Base-by-base conservation (phyloP, 169 alveolate species). In the Eimeria sp. region DNA sequence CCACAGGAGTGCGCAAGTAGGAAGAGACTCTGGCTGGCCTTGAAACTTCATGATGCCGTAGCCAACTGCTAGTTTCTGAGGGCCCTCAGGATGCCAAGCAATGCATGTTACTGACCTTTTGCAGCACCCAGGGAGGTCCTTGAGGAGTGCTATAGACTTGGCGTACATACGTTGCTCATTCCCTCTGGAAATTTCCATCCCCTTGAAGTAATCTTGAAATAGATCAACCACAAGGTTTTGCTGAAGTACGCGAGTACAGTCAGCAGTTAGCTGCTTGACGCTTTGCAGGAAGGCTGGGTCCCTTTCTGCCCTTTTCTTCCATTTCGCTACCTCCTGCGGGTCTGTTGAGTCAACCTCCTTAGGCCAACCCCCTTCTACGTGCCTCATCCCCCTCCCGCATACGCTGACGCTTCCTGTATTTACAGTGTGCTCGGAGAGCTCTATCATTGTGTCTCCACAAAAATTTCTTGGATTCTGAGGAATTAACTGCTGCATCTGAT, bases 351-450 rank as follows among this genome's bases (percentile, higher is more conserved):
- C 99, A 40, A 98, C 98, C 75, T 98, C 99, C 80, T 97, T 97
- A 5, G 99, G 99, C 99, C 99, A 99, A 43, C 99, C 99, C 90
- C 99, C 99, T 89, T 98, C 99, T 14, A 88, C 88, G 94, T 98
- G 99, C 95, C 96, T 97, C 99, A 98, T 98, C 25, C 98, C 98
- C 87, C 97, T 96, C 72, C 96, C 96, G 61, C 97, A 97, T 45
- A 98, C 97, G 63, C 98, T 97, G 34, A 98, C 98, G 84, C 98
- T 97, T 87, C 98, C 99, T 51, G 99, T 98, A 84, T 98, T 98
- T 34, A 98, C 98, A 34, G 98, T 95, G 93, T 98, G 99, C 80
- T 97, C 98, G 2, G 99, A 98, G 84, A 98, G 96, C 83, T 90
- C 97, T 25, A 98, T 98, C 49, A 97, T 97, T 95, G 98, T 98